phyloP scores from a whole-genome alignment of 2,329 filamentous ascomycete genomes.

The Fusarium sp. region DNA sequence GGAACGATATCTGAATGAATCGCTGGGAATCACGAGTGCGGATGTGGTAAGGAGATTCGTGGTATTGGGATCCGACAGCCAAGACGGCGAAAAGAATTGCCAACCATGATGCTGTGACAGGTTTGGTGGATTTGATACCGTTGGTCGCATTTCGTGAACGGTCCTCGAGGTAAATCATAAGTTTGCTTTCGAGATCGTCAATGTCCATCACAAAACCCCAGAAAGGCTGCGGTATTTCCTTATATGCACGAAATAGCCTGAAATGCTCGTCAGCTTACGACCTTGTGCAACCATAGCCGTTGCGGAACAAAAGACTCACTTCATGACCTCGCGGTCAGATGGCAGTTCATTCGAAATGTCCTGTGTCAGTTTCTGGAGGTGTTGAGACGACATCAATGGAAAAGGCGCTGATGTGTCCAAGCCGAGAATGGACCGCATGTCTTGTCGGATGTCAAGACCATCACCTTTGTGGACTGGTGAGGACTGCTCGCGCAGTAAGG shows the following conservation, averaged over 20 bases:
- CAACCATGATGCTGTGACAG: slow-evolving; percentile 74
- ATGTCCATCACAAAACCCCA: slow-evolving; percentile 78
- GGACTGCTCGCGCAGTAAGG: slow-evolving; percentile 72
- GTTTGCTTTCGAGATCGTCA: slow-evolving; percentile 72
- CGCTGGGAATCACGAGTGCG: slow-evolving; percentile 71
- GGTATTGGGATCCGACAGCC: slow-evolving; percentile 75
- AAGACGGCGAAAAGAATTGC: slow-evolving; percentile 75
- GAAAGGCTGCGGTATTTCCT: slow-evolving; percentile 75
- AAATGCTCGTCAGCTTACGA: slow-evolving; percentile 18
- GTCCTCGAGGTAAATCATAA: slow-evolving; percentile 76
- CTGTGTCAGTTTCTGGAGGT: slow-evolving; percentile 70
- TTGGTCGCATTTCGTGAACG: slow-evolving; percentile 68
- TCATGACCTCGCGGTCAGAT: slow-evolving; percentile 75
- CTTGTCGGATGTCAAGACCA: slow-evolving; percentile 70
- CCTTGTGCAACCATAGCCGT: background rate
- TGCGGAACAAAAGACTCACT: slow-evolving; percentile 60
- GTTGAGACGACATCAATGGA: slow-evolving; percentile 74
- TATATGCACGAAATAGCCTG: slow-evolving; percentile 75
- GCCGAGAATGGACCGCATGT: slow-evolving; percentile 75
- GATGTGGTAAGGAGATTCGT: slow-evolving; percentile 73
- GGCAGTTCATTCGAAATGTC: slow-evolving; percentile 74
- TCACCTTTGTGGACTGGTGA: slow-evolving; percentile 65
- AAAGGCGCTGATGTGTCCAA: slow-evolving; percentile 76
- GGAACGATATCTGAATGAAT: slow-evolving; percentile 74
- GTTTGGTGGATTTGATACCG: slow-evolving; percentile 60